phyloP scores from a whole-genome alignment of 2,329 filamentous ascomycete species.

The Aureobasidium vineae region DNA sequence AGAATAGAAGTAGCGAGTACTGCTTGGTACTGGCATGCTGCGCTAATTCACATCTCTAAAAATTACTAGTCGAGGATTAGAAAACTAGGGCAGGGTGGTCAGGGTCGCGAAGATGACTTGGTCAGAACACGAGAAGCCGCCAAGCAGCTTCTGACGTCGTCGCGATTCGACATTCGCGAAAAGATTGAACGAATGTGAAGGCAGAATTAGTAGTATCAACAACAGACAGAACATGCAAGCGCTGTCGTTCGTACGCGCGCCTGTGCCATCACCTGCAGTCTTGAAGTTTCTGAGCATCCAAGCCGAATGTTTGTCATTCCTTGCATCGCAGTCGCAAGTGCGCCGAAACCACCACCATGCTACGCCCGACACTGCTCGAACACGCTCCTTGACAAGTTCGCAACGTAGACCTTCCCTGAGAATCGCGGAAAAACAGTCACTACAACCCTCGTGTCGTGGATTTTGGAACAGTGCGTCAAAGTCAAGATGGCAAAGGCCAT shows the following conservation, averaged over 20 bases:
- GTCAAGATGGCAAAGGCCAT: slow-evolving; percentile 17
- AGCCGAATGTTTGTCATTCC: slow-evolving; percentile 26
- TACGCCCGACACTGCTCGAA: background rate
- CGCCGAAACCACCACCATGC: slow-evolving; percentile 5
- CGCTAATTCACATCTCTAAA: background rate
- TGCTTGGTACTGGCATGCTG: too few species aligned
- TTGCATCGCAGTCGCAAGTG: slow-evolving; percentile 21
- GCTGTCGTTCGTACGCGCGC: slow-evolving; percentile 9
- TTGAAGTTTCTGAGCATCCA: slow-evolving; percentile 29
- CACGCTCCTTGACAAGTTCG: background rate
- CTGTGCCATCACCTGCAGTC: slow-evolving; percentile 28
- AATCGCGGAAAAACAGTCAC: background rate
- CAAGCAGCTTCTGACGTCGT: slow-evolving; percentile 6
- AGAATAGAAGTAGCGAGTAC: background rate
- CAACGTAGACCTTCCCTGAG: background rate
- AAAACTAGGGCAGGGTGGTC: background rate
- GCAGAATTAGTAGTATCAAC: background rate
- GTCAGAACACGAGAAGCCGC: background rate
- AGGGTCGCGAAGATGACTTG: background rate
- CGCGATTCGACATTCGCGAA: background rate
- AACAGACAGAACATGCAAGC: slow-evolving; percentile 18
- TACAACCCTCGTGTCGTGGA: background rate
- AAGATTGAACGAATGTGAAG: slow-evolving; percentile 5
- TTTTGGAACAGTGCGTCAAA: slow-evolving; percentile 9
- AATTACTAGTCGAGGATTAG: background rate